A percentile compares a stretch with the other conserved stretches of the same genome.
Evolutionary conservation across 1,284 basidiomycete species (phyloP).

Genomic region (Cryptococcus neoformans): DNA sequence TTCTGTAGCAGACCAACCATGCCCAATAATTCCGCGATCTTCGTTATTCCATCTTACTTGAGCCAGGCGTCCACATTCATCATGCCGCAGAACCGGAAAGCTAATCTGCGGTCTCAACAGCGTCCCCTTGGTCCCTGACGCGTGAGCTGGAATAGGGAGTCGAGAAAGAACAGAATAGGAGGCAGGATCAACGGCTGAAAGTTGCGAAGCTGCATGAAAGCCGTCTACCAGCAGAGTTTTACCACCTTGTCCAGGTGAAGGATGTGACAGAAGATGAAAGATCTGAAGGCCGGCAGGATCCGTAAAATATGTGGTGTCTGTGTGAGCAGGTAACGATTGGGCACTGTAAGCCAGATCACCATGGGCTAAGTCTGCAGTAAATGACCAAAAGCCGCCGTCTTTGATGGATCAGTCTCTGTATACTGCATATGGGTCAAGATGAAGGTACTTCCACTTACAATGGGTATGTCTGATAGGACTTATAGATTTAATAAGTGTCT

Average conservation of each 20-base stretch:
- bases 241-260: slow-evolving; percentile 70
- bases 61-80: slow-evolving; percentile 60
- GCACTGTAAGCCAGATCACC: slow-evolving; percentile 89
- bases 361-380: slow-evolving; percentile 85
- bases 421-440: slow-evolving; percentile 35
- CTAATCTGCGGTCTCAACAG: slow-evolving; percentile 62
- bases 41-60: slow-evolving; percentile 95
- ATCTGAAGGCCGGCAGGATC: slow-evolving; percentile 91
- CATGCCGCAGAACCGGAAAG: slow-evolving; percentile 63
- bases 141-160: slow-evolving; percentile 75
- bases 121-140: slow-evolving; percentile 70
- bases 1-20: slow-evolving; percentile 57
- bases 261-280: slow-evolving; percentile 90
- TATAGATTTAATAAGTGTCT: slow-evolving; percentile 71
- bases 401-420: slow-evolving; percentile 54
- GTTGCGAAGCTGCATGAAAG: slow-evolving; percentile 79
- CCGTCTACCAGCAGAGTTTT: slow-evolving; percentile 90
- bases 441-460: slow-evolving; percentile 70
- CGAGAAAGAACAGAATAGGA: slow-evolving; percentile 69
- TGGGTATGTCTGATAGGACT: slow-evolving; percentile 91
- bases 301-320: slow-evolving; percentile 93
- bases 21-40: slow-evolving; percentile 73
- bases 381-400: slow-evolving; percentile 97
- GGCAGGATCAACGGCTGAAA: slow-evolving; percentile 69
- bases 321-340: slow-evolving; percentile 83